Conservation (phyloP, 768 basidiomycete genomes). For the Tulasnella sp. region DNA sequence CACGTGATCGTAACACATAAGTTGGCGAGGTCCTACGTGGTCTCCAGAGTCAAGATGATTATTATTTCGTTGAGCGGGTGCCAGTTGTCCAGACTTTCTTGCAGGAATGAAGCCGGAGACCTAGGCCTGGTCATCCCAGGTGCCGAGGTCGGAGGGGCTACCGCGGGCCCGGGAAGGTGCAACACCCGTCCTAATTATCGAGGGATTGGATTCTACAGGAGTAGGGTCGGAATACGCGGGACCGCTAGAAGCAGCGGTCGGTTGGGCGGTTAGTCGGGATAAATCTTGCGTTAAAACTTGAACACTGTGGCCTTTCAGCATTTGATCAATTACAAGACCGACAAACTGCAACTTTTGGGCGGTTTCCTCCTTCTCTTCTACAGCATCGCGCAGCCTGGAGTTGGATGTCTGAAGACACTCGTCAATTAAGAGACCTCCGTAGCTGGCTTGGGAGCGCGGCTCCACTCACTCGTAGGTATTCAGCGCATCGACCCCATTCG, state of each 20-base stretch:
- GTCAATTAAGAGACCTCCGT: background rate
- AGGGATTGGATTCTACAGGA: background rate
- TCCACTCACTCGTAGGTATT: background rate
- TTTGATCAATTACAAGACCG: background rate
- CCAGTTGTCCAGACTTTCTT: background rate
- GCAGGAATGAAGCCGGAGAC: background rate
- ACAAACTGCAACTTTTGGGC: background rate
- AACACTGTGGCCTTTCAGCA: background rate
- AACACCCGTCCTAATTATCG: background rate
- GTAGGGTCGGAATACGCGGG: background rate
- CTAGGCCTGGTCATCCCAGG: background rate
- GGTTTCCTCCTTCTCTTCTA: background rate
- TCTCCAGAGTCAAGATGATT: background rate
- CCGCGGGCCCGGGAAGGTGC: background rate
- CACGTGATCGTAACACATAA: too few relatives aligned
- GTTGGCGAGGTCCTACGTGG: too few relatives aligned
- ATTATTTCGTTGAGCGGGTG: background rate
- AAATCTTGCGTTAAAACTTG: background rate
- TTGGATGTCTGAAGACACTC: background rate
- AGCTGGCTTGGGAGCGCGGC: too few relatives aligned
- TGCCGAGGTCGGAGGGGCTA: background rate
- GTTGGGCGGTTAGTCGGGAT: background rate
- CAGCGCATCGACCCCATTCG: conserved; percentile 1
- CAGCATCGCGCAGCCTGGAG: background rate
- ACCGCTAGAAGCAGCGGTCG: background rate